Base-by-base conservation (phyloP, 352 stramenopile species). In the Phytophthora ramorum region DNA sequence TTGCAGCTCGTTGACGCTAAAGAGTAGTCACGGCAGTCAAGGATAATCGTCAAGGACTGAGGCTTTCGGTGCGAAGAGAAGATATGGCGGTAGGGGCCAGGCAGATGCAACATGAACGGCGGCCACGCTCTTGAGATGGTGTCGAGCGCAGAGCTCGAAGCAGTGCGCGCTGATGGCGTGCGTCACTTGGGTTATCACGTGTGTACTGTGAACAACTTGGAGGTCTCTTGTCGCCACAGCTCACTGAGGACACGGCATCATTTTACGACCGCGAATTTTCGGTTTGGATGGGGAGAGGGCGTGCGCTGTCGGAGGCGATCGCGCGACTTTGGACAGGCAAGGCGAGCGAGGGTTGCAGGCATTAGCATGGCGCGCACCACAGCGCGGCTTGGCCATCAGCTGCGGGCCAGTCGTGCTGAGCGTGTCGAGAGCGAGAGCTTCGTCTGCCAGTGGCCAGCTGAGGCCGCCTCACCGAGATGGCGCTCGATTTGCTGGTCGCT, bases 241-340 rank as follows among this genome's bases (percentile, higher is more conserved):
- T 32, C 26, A 32, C 2, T 32, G 32, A 8, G 53, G 16, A 61
- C 28, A 46, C 12, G 32, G 4, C 16, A 12, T 32, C 34, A 47
- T 35, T 17, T n/a, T 17, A 35, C 44, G 24, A 24, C 37, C 24
- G 26, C 37, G 57, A 58, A 38, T 45, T 57, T 64, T 58, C 37
- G 34, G 45, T 43, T 37, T 20, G 17, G 47, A 53, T 58, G 17
- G 13, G 59, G 41, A 19, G 17, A 30, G 19, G 17, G 49, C n/a
- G n/a, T n/a, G n/a, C n/a, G n/a, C n/a, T n/a, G n/a, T n/a, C n/a
- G n/a, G n/a, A n/a, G n/a, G n/a, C n/a, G n/a, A n/a, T n/a, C n/a
- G n/a, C n/a, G 22, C 22, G 22, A 49, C 13, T 16, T 49, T 63
- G 45, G 52, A 64, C 40, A 69, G 61, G 52, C 61, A 6, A 52